These are phyloP conservation scores for Schwanniomyces etchellsii DNA, from an alignment of 1,139 yeast species.

Conservation along the genomic window DNA sequence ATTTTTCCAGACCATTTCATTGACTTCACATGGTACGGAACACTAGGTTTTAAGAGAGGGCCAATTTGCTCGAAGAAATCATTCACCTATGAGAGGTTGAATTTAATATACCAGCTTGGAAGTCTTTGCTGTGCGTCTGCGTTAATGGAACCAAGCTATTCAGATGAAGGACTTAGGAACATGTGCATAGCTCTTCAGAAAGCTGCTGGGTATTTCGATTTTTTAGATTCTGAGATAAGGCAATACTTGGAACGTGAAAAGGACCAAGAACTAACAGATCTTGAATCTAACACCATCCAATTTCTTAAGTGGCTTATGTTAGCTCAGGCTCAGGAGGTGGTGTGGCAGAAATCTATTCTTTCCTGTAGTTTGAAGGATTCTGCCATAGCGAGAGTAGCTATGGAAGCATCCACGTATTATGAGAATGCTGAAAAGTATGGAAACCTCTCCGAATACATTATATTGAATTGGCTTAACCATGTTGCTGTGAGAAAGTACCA, in stretches of 20 bases:
- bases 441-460: conserved; percentile 44
- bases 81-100: conserved; percentile 52
- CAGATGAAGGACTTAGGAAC: conserved; percentile 53
- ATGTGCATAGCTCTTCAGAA: conserved; percentile 62
- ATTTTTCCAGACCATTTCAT: conserved; percentile 41
- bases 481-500: conserved; percentile 53
- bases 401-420: conserved; percentile 58
- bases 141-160: conserved; percentile 30
- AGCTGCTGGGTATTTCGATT: conserved; percentile 65
- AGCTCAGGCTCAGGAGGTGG: conserved; percentile 85
- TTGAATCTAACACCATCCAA: conserved; percentile 20
- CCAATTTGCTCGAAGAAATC: conserved; percentile 37
- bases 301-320: conserved; percentile 44
- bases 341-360: conserved; percentile 68
- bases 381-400: conserved; percentile 57
- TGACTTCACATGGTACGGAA: conserved; percentile 68
- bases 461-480: conserved; percentile 62
- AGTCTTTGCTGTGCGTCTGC: conserved; percentile 48
- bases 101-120: conserved; percentile 66
- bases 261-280: conserved; percentile 13
- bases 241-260: not conserved
- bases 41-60: conserved; percentile 48
- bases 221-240: conserved; percentile 5
- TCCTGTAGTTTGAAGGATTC: conserved; percentile 53
- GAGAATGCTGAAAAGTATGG: conserved; percentile 39